A percentile compares a stretch with the other conserved stretches of the same genome.
Conservation (phyloP, 352 stramenopile genomes). For the Ophiocytium majus region DNA sequence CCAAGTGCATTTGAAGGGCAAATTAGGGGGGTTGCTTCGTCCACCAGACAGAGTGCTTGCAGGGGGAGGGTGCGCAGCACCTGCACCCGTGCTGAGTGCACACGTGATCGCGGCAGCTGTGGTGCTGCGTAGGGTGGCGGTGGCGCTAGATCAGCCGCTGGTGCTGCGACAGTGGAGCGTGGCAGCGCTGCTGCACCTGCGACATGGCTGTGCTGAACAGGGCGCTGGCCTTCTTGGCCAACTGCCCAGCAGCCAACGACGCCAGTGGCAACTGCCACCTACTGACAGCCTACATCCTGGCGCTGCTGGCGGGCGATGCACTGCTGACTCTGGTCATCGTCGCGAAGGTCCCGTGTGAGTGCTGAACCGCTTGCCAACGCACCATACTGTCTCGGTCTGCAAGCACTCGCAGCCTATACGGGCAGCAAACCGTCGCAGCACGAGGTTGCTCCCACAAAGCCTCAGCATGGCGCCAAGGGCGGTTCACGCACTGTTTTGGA, state of each 20-base stretch:
- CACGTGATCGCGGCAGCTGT: no score
- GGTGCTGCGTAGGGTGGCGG: no score
- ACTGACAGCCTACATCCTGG: not conserved
- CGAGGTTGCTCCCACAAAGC: not conserved
- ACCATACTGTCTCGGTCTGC: not conserved
- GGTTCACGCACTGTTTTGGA: not conserved
- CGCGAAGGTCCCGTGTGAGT: conserved; percentile 4
- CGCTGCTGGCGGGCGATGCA: not conserved
- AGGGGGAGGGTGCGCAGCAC: no score
- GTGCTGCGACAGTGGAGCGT: no score
- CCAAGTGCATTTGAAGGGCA: no score
- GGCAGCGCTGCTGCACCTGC: no score
- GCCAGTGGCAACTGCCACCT: not conserved
- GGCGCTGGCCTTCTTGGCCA: not conserved
- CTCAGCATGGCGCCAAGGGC: not conserved
- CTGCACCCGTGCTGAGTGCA: no score
- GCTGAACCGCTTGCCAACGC: not conserved
- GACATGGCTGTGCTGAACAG: not conserved
- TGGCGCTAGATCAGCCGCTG: no score
- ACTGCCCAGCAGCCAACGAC: not conserved
- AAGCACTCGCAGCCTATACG: not conserved
- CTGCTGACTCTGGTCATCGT: not conserved
- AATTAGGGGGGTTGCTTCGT: no score
- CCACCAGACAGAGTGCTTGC: no score
- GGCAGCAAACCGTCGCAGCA: not conserved